Evolutionary conservation across 176 grass and related monocot genomes (phyloP).

Genomic region (Carex myosuroides): DNA sequence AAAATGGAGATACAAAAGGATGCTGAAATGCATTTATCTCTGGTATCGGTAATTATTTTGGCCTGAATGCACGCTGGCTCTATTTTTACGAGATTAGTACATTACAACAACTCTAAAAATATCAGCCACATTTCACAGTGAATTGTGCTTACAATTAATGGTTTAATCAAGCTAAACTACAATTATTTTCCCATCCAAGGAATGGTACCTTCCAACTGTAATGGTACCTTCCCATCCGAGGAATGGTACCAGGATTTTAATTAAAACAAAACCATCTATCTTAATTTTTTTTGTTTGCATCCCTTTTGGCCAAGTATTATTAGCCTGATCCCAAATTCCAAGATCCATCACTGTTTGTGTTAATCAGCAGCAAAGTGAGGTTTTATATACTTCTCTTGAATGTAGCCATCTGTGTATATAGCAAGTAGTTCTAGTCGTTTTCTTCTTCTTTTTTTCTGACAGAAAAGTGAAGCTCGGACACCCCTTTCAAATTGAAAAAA

Average conservation of each 20-base stretch:
- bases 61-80: too few species aligned
- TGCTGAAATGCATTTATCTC: background rate
- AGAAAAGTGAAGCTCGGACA: too few species aligned
- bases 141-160: background rate
- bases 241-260: background rate
- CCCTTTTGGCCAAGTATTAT: background rate
- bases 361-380: background rate
- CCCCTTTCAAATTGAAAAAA: too few species aligned
- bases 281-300: background rate
- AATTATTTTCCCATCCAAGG: slow-evolving; percentile 8
- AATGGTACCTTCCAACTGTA: background rate
- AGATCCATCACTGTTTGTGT: background rate
- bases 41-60: background rate
- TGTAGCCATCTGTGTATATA: background rate
- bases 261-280: background rate
- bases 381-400: background rate
- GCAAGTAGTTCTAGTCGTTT: background rate
- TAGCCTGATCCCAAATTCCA: slow-evolving; percentile 10
- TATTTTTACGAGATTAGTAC: slow-evolving; percentile 7
- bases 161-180: slow-evolving; percentile 2
- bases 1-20: too few species aligned
- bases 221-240: too few species aligned
- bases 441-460: too few species aligned
- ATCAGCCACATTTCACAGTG: background rate
- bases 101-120: slow-evolving; percentile 10